Conservation (phyloP, 2,329 filamentous ascomycete genomes). For the Plectosphaerella sp. region DNA sequence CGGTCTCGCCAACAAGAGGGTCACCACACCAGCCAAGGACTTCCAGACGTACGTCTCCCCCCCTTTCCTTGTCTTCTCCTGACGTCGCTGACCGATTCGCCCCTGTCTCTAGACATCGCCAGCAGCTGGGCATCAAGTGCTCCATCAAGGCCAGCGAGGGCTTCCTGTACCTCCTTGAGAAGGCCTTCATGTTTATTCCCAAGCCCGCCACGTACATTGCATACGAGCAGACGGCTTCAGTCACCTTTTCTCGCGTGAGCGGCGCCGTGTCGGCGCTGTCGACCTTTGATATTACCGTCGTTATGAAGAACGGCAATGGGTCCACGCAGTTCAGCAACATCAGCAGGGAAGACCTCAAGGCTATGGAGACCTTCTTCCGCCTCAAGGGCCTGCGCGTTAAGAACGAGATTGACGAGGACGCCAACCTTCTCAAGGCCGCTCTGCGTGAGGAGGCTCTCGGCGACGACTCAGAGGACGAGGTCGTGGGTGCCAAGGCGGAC, state of each 20-base stretch:
- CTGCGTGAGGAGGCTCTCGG: slow-evolving; percentile 80
- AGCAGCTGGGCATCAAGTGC: slow-evolving; percentile 94
- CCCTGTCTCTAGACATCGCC: slow-evolving; percentile 61
- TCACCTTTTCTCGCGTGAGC: slow-evolving; percentile 94
- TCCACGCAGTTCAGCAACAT: slow-evolving; percentile 99
- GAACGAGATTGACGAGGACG: slow-evolving; percentile 98
- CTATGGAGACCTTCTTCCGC: slow-evolving; percentile 96
- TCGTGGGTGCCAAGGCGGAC: slow-evolving; percentile 60
- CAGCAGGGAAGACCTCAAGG: slow-evolving; percentile 94
- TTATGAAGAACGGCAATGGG: slow-evolving; percentile 78
- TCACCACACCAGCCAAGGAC: slow-evolving; percentile 89
- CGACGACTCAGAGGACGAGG: slow-evolving; percentile 79
- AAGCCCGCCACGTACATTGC: slow-evolving; percentile 97
- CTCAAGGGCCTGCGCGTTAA: slow-evolving; percentile 91
- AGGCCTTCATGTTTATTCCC: slow-evolving; percentile 98
- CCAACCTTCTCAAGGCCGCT: slow-evolving; percentile 72
- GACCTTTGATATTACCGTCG: slow-evolving; percentile 95
- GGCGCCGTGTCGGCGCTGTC: slow-evolving; percentile 90
- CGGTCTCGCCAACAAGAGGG: slow-evolving; percentile 89
- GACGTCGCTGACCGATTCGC: slow-evolving; percentile 16
- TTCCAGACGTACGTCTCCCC: slow-evolving; percentile 64
- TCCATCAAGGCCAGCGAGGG: slow-evolving; percentile 99
- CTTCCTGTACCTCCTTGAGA: slow-evolving; percentile 93
- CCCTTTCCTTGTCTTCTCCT: neutral
- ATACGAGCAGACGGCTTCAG: slow-evolving; percentile 85